Base-by-base conservation (phyloP, 176 grass and related monocot genomes). In the Aegilops bicornis region DNA sequence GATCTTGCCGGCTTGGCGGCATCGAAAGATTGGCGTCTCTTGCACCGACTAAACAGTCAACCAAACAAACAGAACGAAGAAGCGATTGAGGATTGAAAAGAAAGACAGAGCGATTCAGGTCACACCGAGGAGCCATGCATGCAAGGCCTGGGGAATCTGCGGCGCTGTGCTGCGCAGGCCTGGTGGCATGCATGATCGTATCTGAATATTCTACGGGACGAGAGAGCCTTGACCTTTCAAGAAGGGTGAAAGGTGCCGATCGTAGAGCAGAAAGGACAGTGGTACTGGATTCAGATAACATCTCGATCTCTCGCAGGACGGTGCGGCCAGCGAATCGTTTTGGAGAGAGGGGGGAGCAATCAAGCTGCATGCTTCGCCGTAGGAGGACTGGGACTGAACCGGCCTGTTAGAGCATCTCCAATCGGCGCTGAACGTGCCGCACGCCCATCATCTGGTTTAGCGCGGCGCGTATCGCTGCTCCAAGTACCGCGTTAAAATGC, bases 181-280 rank as follows among this genome's bases (percentile, higher is more conserved):
- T 14, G 33, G 15, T 35, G n/a, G 6, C 7, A 43, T 9, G 50
- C 4, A 54, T 11, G 25, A 70, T 29, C 25, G 30, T 81, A 45
- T 64, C 79, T 64, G 84, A 79, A 90, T 66, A 87, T 83, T 79
- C 79, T 86, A 83, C 64, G 9, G 25, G 25, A 22, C 54, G 54
- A 59, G 54, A 78, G 6, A 54, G 50, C 54, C 65, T 75, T 80
- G 73, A 71, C 74, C 69, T 67, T 83, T 83, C 42, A 43, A 25
- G 54, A 65, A 47, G 4, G n/a, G 52, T 6, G 45, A 37, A 66
- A 84, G 82, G 25, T 48, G 45, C 33, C 30, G 63, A 4, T 3
- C 5, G 23, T 11, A 42, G 16, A 54, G 6, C 50, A 17, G 50
- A 54, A 54, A 54, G 50, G 50, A 19, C 50, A 6, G 47, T 50